A percentile compares a stretch with the other conserved stretches of the same genome.
Conservation (phyloP, 768 basidiomycete genomes). For the Pleurotus tuoliensis region DNA sequence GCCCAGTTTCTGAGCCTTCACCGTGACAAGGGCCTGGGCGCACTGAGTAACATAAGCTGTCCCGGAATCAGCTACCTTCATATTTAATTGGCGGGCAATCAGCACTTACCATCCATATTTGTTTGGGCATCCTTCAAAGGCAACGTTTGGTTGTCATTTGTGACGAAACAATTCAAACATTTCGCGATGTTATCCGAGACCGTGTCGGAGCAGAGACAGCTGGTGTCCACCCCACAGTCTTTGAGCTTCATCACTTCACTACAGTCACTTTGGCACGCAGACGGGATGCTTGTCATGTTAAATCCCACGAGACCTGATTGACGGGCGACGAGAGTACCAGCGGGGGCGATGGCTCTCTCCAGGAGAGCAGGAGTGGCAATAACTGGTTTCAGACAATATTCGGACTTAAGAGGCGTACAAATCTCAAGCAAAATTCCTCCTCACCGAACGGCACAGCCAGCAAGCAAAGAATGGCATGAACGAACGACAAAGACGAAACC, state of each 20-base stretch:
- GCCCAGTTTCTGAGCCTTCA: conserved; percentile 1
- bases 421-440: background rate
- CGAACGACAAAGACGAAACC: conserved; percentile 1
- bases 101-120: background rate
- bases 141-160: background rate
- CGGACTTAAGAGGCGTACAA: background rate
- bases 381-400: background rate
- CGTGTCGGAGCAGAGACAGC: background rate
- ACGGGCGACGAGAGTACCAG: background rate
- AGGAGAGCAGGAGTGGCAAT: no score
- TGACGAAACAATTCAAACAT: conserved; percentile 3
- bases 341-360: no score
- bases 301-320: background rate
- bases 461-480: conserved; percentile 1
- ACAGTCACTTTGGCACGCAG: background rate
- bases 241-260: background rate
- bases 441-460: conserved; percentile 1
- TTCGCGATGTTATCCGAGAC: background rate
- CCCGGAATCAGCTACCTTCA: background rate
- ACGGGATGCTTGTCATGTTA: background rate
- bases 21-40: background rate
- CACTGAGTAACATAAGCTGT: background rate
- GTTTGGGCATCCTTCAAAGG: background rate
- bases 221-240: background rate
- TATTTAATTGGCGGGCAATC: background rate